phyloP scores from a whole-genome alignment of 495 filamentous ascomycete genomes.

The Tuber melanosporum region DNA sequence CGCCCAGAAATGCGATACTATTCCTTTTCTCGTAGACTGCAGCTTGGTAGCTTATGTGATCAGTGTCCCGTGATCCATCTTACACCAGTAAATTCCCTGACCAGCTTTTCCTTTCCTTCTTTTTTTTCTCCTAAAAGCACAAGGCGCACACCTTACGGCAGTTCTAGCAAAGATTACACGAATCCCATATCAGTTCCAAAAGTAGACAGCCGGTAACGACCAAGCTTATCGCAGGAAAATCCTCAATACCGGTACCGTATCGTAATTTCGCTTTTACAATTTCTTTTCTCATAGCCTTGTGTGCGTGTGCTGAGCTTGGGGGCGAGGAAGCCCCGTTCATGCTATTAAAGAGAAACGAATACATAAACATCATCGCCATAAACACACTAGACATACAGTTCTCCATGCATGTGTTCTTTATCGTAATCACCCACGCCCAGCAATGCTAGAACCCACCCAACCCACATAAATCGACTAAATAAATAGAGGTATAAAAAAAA shows the following conservation, averaged over 20 bases:
- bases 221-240: not conserved
- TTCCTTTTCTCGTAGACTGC: no score
- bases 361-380: not conserved
- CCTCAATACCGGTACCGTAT: not conserved
- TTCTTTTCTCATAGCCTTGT: not conserved
- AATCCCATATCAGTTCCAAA: not conserved
- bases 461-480: constrained; percentile 10
- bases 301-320: constrained; percentile 7
- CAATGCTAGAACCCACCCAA: constrained; percentile 23
- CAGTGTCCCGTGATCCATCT: no score
- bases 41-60: not conserved
- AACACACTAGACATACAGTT: constrained; percentile 13
- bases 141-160: not conserved
- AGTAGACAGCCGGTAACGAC: not conserved
- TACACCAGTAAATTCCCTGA: no score
- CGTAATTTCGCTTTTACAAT: not conserved
- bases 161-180: not conserved
- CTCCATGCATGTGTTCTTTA: constrained; percentile 21
- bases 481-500: constrained; percentile 7
- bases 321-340: constrained; percentile 6
- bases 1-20: no score
- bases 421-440: constrained; percentile 23
- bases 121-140: not conserved
- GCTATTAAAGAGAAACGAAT: constrained; percentile 18
- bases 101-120: not conserved